Base-by-base conservation (phyloP, 805 yeast genomes). In the Ogataea paraovalis region DNA sequence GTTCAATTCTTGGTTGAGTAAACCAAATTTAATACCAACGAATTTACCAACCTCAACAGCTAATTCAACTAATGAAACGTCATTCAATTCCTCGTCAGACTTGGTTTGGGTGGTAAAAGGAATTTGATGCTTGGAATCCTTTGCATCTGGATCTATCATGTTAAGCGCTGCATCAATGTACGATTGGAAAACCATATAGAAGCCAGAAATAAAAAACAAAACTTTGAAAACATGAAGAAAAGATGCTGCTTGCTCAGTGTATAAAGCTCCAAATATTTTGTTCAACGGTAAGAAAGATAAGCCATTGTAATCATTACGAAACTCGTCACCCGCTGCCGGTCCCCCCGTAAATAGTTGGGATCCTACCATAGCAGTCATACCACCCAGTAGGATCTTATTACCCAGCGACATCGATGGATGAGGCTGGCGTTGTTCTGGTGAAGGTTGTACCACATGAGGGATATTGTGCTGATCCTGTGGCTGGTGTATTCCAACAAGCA, bases 331-430 rank as follows among this genome's bases (percentile, higher is more conserved):
- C 16, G 41, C 22, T 14, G 22, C 27, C 4, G 41, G 18, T 21
- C 21, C 46, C 4, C 54, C 56, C 8, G 48, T 54, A 40, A 62
- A 56, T 28, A 64, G 8, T 47, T 65, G 69, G 2, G 67, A 47
- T 1, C 71, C 71, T 10, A 64, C 53, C 52, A 66, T 45, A 0
- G 69, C 53, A 1, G 71, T 64, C 61, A 68, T 59, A 18, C 71
- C 70, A 18, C 67, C 71, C 25, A 67, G 47, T 27, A 67, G 40
- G 3, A 67, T 22, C 40, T 65, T 64, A 27, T 58, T 57, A 8
- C 61, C 54, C 40, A 56, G 22, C 3, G 58, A 42, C 57, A 61
- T 59, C 7, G 22, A 25, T 13, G 27, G 30, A 22, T 38, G 51
- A n/a, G 39, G 44, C 32, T 50, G 52, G 9, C 39, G 21, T 41